Evolutionary conservation across 768 basidiomycete genomes (phyloP), one percentile per base, ranked within the genome.

Genomic region (Pisolithus sp.): DNA sequence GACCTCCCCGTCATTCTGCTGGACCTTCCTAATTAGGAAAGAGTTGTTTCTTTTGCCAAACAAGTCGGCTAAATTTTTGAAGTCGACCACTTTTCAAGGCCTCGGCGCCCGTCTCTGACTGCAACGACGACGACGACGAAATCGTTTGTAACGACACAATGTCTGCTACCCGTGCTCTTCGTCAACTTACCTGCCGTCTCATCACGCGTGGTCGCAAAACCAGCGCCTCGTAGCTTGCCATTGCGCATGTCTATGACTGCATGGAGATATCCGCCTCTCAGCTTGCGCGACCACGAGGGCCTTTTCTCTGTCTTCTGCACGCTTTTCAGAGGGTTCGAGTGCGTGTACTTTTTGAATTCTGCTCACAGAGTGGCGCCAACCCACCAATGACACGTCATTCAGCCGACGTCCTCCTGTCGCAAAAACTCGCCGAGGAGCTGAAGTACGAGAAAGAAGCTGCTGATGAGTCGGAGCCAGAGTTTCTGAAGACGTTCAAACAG

Each of bases 341-440:
- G 56, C 61, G 75, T 69, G 34, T 34, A 26, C 36, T 7, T 1
- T 40, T 8, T 10, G 34, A 12, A 41, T 49, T 30, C 9, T 34
- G 5, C 5, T 45, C 17, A 12, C 20, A 44, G 26, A 31, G n/a
- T n/a, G 5, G 18, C 17, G 38, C 18, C 20, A 28, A 10, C 23
- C 26, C 12, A 57, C n/a, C 9, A 1, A 42, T n/a, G 4, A 28
- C 26, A 8, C 4, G 30, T 44, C 34, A 24, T 5, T 41, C 58
- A 89, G 90, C 83, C 53, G 90, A 94, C 65, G 73, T 88, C 30
- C 67, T 80, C 20, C 80, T 98, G 40, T 74, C 82, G 9, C 77
- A 85, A 63, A 90, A 87, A 60, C 74, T 95, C 46, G 67, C 76
- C 46, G 83, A 88, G 65, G 95, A 98, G 73, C 76, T 96, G 60